These are phyloP conservation scores for Starmerella geochares DNA, from an alignment of 805 yeast species.

Conservation along the genomic window DNA sequence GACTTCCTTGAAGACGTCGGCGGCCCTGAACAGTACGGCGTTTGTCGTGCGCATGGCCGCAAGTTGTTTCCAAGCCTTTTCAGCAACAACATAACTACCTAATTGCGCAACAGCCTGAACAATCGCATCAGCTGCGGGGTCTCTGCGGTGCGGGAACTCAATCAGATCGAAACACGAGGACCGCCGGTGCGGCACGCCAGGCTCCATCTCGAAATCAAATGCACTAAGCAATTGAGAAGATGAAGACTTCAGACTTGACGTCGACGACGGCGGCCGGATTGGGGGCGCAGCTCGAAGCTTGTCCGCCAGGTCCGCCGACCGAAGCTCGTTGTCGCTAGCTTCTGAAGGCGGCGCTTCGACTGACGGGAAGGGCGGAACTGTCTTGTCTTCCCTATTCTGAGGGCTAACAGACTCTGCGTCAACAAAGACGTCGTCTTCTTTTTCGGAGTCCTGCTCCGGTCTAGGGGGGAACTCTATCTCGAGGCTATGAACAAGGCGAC, in stretches of 20 bases:
- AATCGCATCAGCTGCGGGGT: constrained; percentile 18
- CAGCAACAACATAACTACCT: constrained; percentile 45
- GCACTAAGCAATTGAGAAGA: constrained; percentile 1
- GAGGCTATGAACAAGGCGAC: background rate
- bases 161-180: constrained; percentile 19
- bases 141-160: constrained; percentile 11
- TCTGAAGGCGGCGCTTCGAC: background rate
- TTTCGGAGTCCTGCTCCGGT: background rate
- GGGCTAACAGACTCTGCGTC: constrained; percentile 1
- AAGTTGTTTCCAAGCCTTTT: constrained; percentile 49
- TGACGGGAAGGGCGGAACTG: background rate
- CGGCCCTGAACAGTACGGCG: constrained; percentile 46
- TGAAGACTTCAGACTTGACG: constrained; percentile 1
- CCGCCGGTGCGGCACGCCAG: constrained; percentile 14
- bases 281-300: background rate
- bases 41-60: constrained; percentile 42
- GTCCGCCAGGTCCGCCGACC: background rate
- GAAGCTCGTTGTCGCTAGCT: background rate
- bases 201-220: constrained; percentile 16
- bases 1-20: constrained; percentile 45
- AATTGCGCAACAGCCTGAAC: constrained; percentile 40
- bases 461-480: background rate
- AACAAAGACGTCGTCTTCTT: background rate
- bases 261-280: constrained; percentile 8
- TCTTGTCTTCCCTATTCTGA: background rate